phyloP scores from a whole-genome alignment of 192 early-diverging fungal genomes.

The Podila clonocystis region DNA sequence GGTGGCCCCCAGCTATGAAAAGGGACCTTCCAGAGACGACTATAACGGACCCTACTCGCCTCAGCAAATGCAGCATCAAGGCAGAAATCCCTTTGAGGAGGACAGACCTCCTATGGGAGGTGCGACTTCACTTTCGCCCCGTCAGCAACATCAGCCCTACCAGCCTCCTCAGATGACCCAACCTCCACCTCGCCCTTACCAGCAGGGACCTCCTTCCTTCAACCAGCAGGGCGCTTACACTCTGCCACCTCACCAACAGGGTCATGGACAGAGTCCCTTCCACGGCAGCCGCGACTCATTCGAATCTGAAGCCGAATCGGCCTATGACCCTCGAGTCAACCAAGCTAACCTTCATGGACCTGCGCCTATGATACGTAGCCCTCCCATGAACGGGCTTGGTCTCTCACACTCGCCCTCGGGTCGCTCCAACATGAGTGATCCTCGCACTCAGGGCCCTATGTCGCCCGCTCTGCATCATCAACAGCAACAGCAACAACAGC shows the following conservation, averaged over 20 bases:
- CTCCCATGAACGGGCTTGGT: neutral
- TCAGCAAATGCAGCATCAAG: constrained; percentile 19
- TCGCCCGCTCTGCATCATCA: neutral
- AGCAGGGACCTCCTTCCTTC: neutral
- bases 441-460: constrained; percentile 3
- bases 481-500: constrained; percentile 17
- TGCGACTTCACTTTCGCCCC: constrained; percentile 19
- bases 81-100: constrained; percentile 36
- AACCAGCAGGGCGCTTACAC: neutral
- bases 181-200: constrained; percentile 13
- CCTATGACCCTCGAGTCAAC: constrained; percentile 27
- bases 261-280: constrained; percentile 16
- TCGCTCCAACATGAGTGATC: constrained; percentile 16
- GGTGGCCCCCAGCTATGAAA: neutral
- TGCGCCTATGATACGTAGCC: constrained; percentile 21
- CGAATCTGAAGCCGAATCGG: constrained; percentile 37
- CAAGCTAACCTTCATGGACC: neutral
- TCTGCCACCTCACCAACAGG: constrained; percentile 5
- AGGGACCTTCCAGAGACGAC: neutral
- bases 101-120: neutral
- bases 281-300: constrained; percentile 29
- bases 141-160: constrained; percentile 28
- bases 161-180: constrained; percentile 23
- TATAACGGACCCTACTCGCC: neutral
- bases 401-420: constrained; percentile 10